Evolutionary conservation across 1,284 basidiomycete species (phyloP), one percentile per base, ranked within the genome.

Genomic region (Heterobasidion occidentale): DNA sequence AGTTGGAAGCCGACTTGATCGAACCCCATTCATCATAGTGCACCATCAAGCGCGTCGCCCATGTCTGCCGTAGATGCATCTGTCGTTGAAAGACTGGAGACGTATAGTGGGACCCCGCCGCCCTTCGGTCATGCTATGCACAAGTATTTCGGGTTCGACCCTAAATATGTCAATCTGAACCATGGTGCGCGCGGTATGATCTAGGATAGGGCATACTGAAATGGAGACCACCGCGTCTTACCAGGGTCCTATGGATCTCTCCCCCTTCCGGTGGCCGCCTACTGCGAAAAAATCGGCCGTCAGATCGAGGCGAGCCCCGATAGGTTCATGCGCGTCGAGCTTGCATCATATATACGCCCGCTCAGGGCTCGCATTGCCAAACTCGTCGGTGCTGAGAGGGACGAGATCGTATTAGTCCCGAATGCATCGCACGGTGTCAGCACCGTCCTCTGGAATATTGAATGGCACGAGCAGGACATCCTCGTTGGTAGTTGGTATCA

Each of bases 341-440:
- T 61, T 15, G 27, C 38, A 12, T 48, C 54, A 5, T 17, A 48
- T 38, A 20, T 62, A 9, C 3, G 15, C 7, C 38, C 48, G n/a
- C 47, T 54, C 34, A 67, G 70, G 20, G 57, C 60, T 54, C 70
- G 75, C 35, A 66, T 90, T 2, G 85, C 89, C 0, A 73, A 78
- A 44, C 63, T 90, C 19, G 73, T 91, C 36, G 79, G 80, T 5
- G 86, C 82, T 0, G 66, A 77, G 2, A 56, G 67, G 0, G 81
- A 88, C 46, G 88, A 92, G 60, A 74, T 83, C 14, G 86, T 90
- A 9, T 65, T 92, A 19, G 81, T 86, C 0, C 73, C 77, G 6
- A 91, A 90, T 59, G 76, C 84, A 0, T 84, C 83, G 0, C 79
- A 83, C 61, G 89, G 85, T 1, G 61, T 92, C 46, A 83, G 84